Conservation (phyloP, 352 stramenopile genomes). For the Phytophthora sojae region DNA sequence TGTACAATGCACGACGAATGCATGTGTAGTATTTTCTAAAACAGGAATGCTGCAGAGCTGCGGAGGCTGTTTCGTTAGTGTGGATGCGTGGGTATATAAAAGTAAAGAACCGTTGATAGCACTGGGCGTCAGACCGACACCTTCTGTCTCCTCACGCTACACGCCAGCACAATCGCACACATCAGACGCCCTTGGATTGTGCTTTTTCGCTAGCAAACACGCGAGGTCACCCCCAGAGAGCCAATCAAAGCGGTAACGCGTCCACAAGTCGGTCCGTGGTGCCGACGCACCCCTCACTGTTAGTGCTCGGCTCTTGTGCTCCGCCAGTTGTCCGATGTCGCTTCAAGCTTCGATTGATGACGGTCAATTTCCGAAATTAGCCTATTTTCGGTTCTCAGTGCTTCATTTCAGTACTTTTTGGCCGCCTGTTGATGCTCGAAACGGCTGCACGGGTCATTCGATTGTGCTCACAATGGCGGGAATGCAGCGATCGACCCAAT, state of each 20-base stretch:
- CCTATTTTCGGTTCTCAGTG: background rate
- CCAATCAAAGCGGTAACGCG: background rate
- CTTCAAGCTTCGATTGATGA: no score
- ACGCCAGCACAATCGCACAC: no score
- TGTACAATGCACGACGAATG: no score
- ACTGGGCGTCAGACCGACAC: no score
- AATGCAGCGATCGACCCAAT: background rate
- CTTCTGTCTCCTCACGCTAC: no score
- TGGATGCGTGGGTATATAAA: no score
- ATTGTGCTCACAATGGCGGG: background rate
- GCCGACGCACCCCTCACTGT: background rate
- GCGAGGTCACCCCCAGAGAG: background rate
- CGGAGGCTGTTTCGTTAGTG: no score
- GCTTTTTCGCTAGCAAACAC: background rate
- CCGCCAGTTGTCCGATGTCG: no score
- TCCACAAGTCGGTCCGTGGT: background rate
- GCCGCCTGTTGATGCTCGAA: background rate
- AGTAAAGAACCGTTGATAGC: no score
- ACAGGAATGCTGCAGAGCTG: no score
- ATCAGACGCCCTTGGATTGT: background rate
- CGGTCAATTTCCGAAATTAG: background rate
- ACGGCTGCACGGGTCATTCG: background rate
- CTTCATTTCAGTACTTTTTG: background rate
- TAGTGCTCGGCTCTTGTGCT: background rate
- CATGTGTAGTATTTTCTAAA: no score